These are phyloP conservation scores for Amauroascus verrucosus DNA, from an alignment of 2,329 filamentous ascomycete genomes.

Conservation along the genomic window DNA sequence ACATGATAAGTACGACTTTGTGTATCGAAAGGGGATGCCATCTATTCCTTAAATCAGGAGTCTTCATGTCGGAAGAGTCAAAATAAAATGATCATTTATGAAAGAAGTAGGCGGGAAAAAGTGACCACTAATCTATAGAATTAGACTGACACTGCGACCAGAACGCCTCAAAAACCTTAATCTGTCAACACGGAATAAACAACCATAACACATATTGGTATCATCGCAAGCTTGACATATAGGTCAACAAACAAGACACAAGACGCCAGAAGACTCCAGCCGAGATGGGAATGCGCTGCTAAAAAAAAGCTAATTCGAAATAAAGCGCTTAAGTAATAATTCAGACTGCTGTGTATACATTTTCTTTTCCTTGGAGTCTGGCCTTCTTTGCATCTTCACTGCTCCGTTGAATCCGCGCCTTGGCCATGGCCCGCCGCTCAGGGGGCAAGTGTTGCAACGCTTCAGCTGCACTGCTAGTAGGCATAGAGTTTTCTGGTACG, in stretches of 20 bases:
- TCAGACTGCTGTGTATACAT: conserved; percentile 17
- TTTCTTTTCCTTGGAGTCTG: conserved; percentile 26
- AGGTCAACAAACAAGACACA: neutral
- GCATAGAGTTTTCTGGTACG: neutral
- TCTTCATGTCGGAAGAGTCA: too few species aligned
- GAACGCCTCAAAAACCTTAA: neutral
- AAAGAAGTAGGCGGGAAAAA: too few species aligned
- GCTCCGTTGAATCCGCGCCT: conserved; percentile 28
- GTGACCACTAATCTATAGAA: too few species aligned
- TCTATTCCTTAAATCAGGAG: too few species aligned
- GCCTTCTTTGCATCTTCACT: conserved; percentile 19
- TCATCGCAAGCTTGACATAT: neutral
- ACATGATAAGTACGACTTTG: too few species aligned
- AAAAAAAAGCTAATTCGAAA: neutral
- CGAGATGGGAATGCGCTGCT: neutral
- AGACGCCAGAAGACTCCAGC: neutral
- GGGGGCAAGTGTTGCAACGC: conserved; percentile 22
- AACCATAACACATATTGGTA: conserved; percentile 1
- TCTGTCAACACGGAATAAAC: neutral
- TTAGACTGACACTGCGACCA: neutral
- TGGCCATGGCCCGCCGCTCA: conserved; percentile 28
- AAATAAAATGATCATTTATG: too few species aligned
- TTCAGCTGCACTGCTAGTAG: conserved; percentile 2
- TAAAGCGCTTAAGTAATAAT: neutral
- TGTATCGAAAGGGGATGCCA: too few species aligned